Conservation (phyloP, 495 filamentous ascomycete genomes). For the Aspergillus asperescens region DNA sequence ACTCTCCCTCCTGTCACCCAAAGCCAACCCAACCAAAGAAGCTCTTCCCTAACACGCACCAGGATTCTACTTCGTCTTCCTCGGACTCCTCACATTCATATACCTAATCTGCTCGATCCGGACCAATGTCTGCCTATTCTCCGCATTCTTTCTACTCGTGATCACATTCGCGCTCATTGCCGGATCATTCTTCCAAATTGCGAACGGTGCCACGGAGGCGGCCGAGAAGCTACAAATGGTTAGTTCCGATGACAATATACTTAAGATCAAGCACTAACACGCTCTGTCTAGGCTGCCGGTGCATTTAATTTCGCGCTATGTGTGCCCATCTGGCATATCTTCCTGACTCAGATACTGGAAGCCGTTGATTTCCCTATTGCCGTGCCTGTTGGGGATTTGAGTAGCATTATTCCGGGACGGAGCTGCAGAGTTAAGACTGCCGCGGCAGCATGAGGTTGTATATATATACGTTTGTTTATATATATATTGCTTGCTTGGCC, state of each 20-base stretch:
- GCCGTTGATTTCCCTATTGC: slow-evolving; percentile 37
- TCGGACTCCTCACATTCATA: slow-evolving; percentile 54
- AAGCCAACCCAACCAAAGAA: too few relatives aligned
- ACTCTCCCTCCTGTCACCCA: slow-evolving; percentile 16
- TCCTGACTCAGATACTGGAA: slow-evolving; percentile 57
- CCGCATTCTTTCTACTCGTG: slow-evolving; percentile 59
- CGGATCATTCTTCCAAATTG: slow-evolving; percentile 51
- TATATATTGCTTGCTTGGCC: too few relatives aligned
- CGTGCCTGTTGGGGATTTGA: slow-evolving; percentile 35
- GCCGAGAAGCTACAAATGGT: slow-evolving; percentile 36
- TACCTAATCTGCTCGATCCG: slow-evolving; percentile 65
- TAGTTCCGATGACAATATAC: background rate
- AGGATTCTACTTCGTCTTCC: slow-evolving; percentile 30
- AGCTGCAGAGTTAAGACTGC: slow-evolving; percentile 23
- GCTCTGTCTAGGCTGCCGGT: slow-evolving; percentile 23
- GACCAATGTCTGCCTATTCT: slow-evolving; percentile 63
- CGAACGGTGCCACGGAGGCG: slow-evolving; percentile 33
- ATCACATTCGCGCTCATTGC: slow-evolving; percentile 53
- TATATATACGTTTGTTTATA: too few relatives aligned
- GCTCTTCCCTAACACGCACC: too few relatives aligned
- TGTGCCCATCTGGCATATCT: slow-evolving; percentile 60
- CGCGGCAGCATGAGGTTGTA: too few relatives aligned
- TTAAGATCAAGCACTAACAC: background rate
- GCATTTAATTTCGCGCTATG: slow-evolving; percentile 51
- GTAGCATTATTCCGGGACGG: slow-evolving; percentile 27